Evolutionary conservation across 345 rosid species (phyloP).

Genomic region (Lumnitzera littorea): DNA sequence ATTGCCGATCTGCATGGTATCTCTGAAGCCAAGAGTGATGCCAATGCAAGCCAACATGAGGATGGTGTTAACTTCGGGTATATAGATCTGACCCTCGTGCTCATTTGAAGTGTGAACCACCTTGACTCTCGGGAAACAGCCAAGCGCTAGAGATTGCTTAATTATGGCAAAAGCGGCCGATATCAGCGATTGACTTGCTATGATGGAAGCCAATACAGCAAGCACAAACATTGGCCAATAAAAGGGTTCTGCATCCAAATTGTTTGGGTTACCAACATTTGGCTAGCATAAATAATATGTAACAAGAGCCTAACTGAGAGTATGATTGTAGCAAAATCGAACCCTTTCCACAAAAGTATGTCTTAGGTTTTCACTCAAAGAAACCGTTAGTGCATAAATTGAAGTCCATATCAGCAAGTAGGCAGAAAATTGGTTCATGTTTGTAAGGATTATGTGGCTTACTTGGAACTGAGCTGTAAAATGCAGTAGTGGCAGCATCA

Average conservation of each 20-base stretch:
- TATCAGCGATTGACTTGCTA: constrained; percentile 30
- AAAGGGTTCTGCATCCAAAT: constrained; percentile 5
- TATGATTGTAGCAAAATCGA: too few species aligned
- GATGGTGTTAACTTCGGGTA: constrained; percentile 24
- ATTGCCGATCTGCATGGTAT: constrained; percentile 20
- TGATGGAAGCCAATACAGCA: constrained; percentile 22
- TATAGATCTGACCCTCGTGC: constrained; percentile 25
- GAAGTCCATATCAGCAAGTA: too few species aligned
- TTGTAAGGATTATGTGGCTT: too few species aligned
- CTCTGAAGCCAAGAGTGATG: constrained; percentile 26
- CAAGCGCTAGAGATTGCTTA: constrained; percentile 23
- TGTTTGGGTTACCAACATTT: background rate
- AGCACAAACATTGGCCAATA: constrained; percentile 25
- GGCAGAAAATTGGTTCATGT: too few species aligned
- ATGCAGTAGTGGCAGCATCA: constrained; percentile 7
- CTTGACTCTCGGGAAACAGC: constrained; percentile 26
- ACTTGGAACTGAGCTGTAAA: constrained; percentile 15
- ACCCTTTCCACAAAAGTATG: too few species aligned
- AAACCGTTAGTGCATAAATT: too few species aligned
- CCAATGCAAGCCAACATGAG: constrained; percentile 28
- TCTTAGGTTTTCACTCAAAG: too few species aligned
- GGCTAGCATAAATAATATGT: constrained; percentile 1
- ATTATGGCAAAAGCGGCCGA: constrained; percentile 26
- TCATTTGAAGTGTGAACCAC: constrained; percentile 22
- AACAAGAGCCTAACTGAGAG: constrained; percentile 7